Conservation (phyloP, 306 rosid species). For the Prunus mira region DNA sequence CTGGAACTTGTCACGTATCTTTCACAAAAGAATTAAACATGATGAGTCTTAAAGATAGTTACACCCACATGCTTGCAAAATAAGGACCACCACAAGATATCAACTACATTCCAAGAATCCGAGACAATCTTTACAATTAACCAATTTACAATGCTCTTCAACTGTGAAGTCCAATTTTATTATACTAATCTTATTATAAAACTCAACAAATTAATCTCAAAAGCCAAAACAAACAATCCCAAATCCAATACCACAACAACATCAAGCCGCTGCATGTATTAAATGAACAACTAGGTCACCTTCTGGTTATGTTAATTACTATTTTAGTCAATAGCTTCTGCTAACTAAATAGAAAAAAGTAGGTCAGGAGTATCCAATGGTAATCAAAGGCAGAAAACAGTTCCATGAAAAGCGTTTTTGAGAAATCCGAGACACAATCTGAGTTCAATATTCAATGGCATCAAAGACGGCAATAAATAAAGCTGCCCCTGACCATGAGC, state of each 20-base stretch:
- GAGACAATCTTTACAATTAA: too few species aligned
- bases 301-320: background rate
- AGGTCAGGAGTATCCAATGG: slow-evolving; percentile 59
- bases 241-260: background rate
- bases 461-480: slow-evolving; percentile 9
- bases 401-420: background rate
- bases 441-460: background rate
- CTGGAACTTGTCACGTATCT: too few species aligned
- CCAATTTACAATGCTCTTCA: too few species aligned
- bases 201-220: background rate
- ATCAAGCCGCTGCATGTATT: background rate
- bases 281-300: slow-evolving; percentile 20
- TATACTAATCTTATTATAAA: background rate
- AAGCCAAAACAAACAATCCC: background rate
- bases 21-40: too few species aligned
- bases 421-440: background rate
- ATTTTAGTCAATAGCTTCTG: slow-evolving; percentile 1
- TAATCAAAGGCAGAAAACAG: background rate
- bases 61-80: too few species aligned
- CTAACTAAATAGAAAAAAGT: slow-evolving; percentile 1
- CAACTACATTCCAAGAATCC: too few species aligned
- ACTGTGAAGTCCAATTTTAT: too few species aligned
- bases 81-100: too few species aligned
- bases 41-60: too few species aligned
- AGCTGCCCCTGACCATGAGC: slow-evolving; percentile 10